A percentile compares a stretch with the other conserved stretches of the same genome.
Conservation (phyloP, 83 land plant species). For the Picea abies region DNA sequence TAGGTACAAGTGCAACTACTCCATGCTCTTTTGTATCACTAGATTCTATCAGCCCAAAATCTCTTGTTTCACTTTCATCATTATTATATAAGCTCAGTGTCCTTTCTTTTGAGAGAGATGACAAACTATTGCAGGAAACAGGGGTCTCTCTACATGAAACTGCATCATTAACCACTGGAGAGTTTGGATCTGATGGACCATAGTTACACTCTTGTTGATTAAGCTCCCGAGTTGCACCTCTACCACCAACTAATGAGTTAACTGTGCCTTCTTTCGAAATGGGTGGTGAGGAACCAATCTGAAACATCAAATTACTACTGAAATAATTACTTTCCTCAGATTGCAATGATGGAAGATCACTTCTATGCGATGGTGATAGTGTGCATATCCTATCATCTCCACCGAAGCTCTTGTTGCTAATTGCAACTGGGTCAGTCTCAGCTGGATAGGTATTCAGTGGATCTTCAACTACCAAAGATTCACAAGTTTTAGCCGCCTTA, state of each 20-base stretch:
- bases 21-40: neutral
- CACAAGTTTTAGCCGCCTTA: neutral
- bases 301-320: neutral
- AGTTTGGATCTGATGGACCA: neutral
- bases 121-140: constrained; percentile 1
- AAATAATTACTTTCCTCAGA: constrained; percentile 10
- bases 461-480: constrained; percentile 1
- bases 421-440: neutral
- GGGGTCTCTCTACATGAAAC: neutral
- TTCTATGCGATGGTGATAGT: neutral
- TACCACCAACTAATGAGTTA: constrained; percentile 7
- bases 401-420: neutral
- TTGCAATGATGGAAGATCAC: constrained; percentile 11
- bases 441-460: constrained; percentile 1
- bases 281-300: constrained; percentile 1
- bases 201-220: neutral
- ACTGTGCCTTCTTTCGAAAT: neutral
- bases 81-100: neutral
- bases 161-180: neutral
- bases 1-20: neutral
- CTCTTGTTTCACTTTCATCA: constrained; percentile 3
- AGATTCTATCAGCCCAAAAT: neutral
- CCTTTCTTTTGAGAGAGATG: constrained; percentile 8
- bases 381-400: neutral
- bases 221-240: constrained; percentile 5